Evolutionary conservation across 2,329 filamentous ascomycete genomes (phyloP).

Genomic region (Beauveria sp.): DNA sequence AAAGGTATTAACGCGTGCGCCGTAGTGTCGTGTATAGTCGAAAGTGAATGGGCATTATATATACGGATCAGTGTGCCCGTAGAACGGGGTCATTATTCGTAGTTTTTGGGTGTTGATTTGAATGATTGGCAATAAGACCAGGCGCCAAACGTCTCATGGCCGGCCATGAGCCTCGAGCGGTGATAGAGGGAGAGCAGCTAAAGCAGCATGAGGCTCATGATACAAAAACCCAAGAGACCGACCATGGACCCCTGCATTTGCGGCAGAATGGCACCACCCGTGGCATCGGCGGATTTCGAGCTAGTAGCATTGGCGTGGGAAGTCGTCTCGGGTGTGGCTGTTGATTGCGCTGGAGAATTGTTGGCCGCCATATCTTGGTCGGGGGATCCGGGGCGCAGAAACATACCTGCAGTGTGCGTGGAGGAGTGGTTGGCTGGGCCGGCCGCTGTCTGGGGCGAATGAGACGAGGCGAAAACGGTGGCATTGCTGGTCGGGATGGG

Average conservation of each 20-base stretch:
- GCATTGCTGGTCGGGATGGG: constrained; percentile 1
- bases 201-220: constrained; percentile 28
- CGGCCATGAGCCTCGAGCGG: constrained; percentile 3
- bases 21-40: not conserved
- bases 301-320: constrained; percentile 20
- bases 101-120: not conserved
- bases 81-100: constrained; percentile 8
- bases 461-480: constrained; percentile 10
- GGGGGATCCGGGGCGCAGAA: not conserved
- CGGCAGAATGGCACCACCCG: constrained; percentile 25
- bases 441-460: not conserved
- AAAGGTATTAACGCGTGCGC: not conserved
- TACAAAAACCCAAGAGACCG: constrained; percentile 29
- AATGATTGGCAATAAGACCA: not conserved
- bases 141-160: constrained; percentile 8
- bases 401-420: constrained; percentile 4
- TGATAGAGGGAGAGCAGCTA: constrained; percentile 13
- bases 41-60: not conserved
- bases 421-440: not conserved
- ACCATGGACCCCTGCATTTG: constrained; percentile 27
- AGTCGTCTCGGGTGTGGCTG: not conserved
- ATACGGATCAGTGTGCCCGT: not conserved
- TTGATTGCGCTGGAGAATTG: not conserved
- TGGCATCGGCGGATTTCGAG: constrained; percentile 20
- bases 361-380: not conserved